Evolutionary conservation across 2,329 filamentous ascomycete genomes (phyloP).

Genomic region (Trichoderma brevicompactum): DNA sequence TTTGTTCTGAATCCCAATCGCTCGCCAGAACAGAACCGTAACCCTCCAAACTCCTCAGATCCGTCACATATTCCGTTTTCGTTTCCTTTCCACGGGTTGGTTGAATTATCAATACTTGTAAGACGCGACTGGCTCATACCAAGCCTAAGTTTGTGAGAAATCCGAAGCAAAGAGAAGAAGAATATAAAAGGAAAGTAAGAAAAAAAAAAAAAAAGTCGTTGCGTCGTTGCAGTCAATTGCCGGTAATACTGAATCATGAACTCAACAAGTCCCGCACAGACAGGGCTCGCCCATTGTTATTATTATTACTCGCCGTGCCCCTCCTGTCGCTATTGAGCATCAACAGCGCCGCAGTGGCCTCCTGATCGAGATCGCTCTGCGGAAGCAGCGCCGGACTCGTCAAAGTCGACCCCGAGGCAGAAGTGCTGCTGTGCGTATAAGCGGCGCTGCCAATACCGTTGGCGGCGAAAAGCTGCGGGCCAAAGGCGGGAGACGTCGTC

Average conservation of each 20-base stretch:
- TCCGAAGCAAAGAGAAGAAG: not conserved
- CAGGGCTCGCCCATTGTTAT: slow-evolving; percentile 50
- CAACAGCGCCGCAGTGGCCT: slow-evolving; percentile 82
- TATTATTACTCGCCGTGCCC: slow-evolving; percentile 40
- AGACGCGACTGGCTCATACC: no score
- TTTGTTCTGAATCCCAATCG: not conserved
- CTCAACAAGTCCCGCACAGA: slow-evolving; percentile 61
- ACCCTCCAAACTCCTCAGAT: no score
- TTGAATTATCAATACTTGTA: no score
- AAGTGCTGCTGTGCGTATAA: slow-evolving; percentile 49
- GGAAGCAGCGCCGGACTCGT: slow-evolving; percentile 63
- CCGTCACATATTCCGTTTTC: no score
- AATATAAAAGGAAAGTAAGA: not conserved
- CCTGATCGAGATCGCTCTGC: slow-evolving; percentile 67
- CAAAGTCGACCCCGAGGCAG: slow-evolving; percentile 55
- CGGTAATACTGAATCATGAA: slow-evolving; percentile 44
- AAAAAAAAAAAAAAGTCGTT: not conserved
- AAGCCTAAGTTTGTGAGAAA: not conserved
- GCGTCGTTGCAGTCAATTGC: slow-evolving; percentile 3
- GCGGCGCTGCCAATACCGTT: slow-evolving; percentile 27
- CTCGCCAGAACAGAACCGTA: not conserved
- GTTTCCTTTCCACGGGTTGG: no score
- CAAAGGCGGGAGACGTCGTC: slow-evolving; percentile 62
- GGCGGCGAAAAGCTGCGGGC: slow-evolving; percentile 47
- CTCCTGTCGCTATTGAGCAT: slow-evolving; percentile 85